Base-by-base conservation (phyloP, 2,329 filamentous ascomycete genomes). In the Chrysoporthe deuterocubensis region DNA sequence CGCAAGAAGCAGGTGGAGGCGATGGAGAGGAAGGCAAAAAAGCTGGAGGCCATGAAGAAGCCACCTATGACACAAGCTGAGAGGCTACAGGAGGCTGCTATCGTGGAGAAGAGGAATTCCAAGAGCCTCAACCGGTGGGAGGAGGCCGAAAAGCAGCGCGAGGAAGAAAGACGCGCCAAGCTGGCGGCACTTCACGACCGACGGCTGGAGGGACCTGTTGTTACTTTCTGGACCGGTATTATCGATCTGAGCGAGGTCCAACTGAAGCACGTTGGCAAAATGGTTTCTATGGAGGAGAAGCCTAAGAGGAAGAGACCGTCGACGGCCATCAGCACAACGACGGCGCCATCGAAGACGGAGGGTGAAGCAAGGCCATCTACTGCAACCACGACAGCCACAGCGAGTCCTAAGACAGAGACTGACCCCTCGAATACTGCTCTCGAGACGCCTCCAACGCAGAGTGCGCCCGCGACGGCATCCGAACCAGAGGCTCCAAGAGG, bases 51-150 rank as follows among this genome's bases (percentile, higher is more conserved):
- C 65, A 81, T 89, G 71, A 93, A 93, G 78, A 92, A 92, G 65
- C 91, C 91, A 68, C 86, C 91, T 40, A 89, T 97, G 88, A 97
- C 94, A 6, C 95, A 97, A 78, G 93, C 88, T 57, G 90, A 98
- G 77, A 87, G 94, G 48, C 84, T 97, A 40, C 90, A 88, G 40
- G 93, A 97, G 78, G 94, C 94, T 1, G 92, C 90, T 21, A 82
- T 90, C 64, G 90, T 96, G 7, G 96, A 98, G 79, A 91, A 91
- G 78, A 85, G 90, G 74, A 97, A 99, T 78, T 87, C 91, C 73
- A 96, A 93, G 84, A 98, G 91, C 78, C 81, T 97, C 75, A 97
- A 95, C 75, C 87, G 93, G 66, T 98, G 95, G 94, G 94, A 98
- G 78, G 91, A 93, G 78, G 92, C 93, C 7, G 96, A 99, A 80